A percentile compares a stretch with the other conserved stretches of the same genome.
phyloP scores from a whole-genome alignment of 768 basidiomycete species.

The Trametes gibbosa region DNA sequence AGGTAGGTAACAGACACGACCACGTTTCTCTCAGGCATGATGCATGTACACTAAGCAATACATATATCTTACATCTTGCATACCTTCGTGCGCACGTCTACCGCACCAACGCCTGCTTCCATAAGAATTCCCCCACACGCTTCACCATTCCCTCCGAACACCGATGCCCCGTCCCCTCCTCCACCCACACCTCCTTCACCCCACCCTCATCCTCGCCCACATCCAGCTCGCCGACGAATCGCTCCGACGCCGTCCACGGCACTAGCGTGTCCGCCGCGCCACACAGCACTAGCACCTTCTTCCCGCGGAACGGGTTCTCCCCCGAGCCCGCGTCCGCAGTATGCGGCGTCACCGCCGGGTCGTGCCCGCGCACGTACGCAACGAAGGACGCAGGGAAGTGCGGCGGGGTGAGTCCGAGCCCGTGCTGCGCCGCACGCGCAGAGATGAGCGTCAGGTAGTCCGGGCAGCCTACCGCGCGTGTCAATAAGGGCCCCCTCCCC shows the following conservation, averaged over 20 bases:
- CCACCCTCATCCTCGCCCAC: slow-evolving; percentile 48
- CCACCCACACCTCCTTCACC: slow-evolving; percentile 52
- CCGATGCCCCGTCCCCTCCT: slow-evolving; percentile 58
- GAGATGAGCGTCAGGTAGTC: slow-evolving; percentile 57
- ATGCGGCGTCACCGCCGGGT: slow-evolving; percentile 45
- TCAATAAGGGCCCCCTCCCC: neutral
- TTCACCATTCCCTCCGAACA: slow-evolving; percentile 60
- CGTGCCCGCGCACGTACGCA: slow-evolving; percentile 41
- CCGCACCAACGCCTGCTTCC: slow-evolving; percentile 19
- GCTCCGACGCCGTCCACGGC: slow-evolving; percentile 56
- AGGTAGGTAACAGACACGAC: neutral
- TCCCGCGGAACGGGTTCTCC: slow-evolving; percentile 61
- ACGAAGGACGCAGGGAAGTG: slow-evolving; percentile 57
- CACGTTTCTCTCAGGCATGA: neutral
- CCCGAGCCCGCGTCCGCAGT: slow-evolving; percentile 31
- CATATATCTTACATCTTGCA: neutral
- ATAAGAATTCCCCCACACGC: slow-evolving; percentile 35
- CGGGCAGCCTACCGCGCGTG: slow-evolving; percentile 62
- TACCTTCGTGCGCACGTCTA: neutral
- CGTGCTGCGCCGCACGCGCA: slow-evolving; percentile 44
- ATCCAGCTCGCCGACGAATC: slow-evolving; percentile 54
- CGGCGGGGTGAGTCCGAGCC: slow-evolving; percentile 46
- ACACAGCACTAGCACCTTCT: slow-evolving; percentile 69
- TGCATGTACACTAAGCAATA: neutral
- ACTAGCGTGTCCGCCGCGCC: slow-evolving; percentile 65